Evolutionary conservation across 768 basidiomycete genomes (phyloP).

Genomic region (Neoboletus magnificus): DNA sequence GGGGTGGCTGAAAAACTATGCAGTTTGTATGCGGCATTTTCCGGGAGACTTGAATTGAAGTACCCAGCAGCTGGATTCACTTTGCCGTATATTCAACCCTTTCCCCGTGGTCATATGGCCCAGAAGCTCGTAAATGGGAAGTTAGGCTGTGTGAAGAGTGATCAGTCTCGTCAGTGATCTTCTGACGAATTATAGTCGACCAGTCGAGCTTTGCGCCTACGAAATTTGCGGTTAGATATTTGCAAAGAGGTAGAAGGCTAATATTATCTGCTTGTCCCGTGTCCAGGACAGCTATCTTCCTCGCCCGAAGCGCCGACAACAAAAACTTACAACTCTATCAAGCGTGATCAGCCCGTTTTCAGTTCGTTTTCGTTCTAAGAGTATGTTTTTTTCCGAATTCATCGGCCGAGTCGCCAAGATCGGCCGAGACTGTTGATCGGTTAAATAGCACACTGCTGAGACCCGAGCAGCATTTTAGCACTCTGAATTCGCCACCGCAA

Average conservation of each 20-base stretch:
- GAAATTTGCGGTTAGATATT: background rate
- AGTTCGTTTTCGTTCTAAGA: background rate
- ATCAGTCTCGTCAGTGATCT: background rate
- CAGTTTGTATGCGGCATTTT: slow-evolving; percentile 23
- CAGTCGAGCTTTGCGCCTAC: background rate
- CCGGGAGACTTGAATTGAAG: slow-evolving; percentile 7
- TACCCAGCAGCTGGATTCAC: too few species aligned
- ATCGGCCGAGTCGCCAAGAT: slow-evolving; percentile 13
- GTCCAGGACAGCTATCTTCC: background rate
- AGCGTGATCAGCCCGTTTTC: background rate
- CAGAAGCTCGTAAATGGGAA: background rate
- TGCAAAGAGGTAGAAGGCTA: too few species aligned
- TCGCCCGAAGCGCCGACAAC: background rate
- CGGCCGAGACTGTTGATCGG: slow-evolving; percentile 9
- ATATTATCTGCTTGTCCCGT: background rate
- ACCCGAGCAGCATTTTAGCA: background rate
- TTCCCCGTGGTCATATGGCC: background rate
- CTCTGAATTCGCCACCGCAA: slow-evolving; percentile 3
- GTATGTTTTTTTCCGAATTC: background rate
- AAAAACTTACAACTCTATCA: background rate
- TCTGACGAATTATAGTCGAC: background rate
- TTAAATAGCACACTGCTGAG: slow-evolving; percentile 5
- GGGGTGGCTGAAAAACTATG: slow-evolving; percentile 36
- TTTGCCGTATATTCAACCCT: background rate
- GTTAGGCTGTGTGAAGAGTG: background rate